Conservation (phyloP, 2,329 filamentous ascomycete species). For the Piedraia hortae region DNA sequence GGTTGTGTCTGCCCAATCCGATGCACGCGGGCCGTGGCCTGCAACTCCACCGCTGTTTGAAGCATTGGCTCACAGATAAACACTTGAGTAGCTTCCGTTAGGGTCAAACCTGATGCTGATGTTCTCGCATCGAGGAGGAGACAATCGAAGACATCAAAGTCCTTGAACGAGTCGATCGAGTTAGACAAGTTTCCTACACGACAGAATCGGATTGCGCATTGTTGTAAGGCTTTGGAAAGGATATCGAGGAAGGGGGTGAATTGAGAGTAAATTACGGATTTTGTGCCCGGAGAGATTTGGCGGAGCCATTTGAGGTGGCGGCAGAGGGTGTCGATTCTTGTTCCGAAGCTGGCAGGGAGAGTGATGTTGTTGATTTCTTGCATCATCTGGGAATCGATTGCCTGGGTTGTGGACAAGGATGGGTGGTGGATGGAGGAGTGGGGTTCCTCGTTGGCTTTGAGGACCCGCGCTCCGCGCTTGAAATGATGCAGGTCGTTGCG, state of each 20-base stretch:
- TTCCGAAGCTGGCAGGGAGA: conserved; percentile 44
- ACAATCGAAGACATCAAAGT: conserved; percentile 45
- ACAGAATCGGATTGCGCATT: conserved; percentile 45
- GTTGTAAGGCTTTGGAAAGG: conserved; percentile 38
- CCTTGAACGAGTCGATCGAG: conserved; percentile 51
- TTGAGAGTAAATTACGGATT: conserved; percentile 86
- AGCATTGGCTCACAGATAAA: conserved; percentile 84
- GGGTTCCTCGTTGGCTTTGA: conserved; percentile 35
- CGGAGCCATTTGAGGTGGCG: conserved; percentile 70
- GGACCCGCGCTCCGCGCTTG: conserved; percentile 46
- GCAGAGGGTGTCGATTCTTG: conserved; percentile 51
- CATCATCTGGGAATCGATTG: conserved; percentile 43
- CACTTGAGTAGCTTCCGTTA: conserved; percentile 80
- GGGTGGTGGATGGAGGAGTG: conserved; percentile 2
- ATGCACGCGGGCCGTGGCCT: conserved; percentile 84
- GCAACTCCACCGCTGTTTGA: conserved; percentile 78
- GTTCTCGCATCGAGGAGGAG: conserved; percentile 76
- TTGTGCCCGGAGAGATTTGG: conserved; percentile 57
- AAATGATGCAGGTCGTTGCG: conserved; percentile 56
- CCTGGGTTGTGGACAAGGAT: conserved; percentile 38
- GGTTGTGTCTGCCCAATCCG: conserved; percentile 70
- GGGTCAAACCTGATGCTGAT: conserved; percentile 66
- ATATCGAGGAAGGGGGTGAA: conserved; percentile 58
- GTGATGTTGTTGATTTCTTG: conserved; percentile 62
- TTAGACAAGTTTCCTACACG: conserved; percentile 39